Percentiles rank a stretch among this genome's conserved stretches.
phyloP scores from a whole-genome alignment of 177 flowering plant species.

The Telopea speciosissima region DNA sequence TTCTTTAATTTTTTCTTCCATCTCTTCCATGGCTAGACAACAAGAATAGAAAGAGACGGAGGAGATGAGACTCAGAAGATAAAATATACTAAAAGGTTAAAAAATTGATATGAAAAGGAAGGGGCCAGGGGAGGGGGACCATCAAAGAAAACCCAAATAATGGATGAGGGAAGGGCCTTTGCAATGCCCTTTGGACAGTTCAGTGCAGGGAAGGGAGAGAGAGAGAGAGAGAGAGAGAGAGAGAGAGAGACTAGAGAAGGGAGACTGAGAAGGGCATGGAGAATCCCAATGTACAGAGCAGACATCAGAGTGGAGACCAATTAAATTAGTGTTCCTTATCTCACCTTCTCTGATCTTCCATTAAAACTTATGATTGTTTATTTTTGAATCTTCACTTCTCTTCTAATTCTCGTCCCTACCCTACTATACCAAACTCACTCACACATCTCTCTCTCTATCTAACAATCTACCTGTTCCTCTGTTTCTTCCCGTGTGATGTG shows the following conservation, averaged over 20 bases:
- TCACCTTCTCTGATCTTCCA: constrained; percentile 7
- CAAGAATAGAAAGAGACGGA: constrained; percentile 15
- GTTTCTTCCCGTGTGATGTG: not conserved
- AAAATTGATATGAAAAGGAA: not conserved
- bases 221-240: too few species aligned
- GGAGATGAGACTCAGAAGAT: not conserved
- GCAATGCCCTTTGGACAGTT: constrained; percentile 21
- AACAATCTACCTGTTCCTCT: not conserved
- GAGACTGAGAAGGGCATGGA: constrained; percentile 16
- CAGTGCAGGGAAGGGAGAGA: constrained; percentile 11
- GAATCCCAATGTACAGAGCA: constrained; percentile 50
- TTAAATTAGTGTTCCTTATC: constrained; percentile 11
- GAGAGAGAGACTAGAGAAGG: too few species aligned
- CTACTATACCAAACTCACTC: too few species aligned
- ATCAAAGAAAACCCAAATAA: constrained; percentile 25
- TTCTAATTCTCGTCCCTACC: not conserved
- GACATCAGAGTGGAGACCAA: constrained; percentile 9
- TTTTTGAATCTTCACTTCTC: constrained; percentile 6
- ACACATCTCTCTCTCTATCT: too few species aligned
- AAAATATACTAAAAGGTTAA: not conserved
- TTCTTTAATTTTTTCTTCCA: constrained; percentile 4
- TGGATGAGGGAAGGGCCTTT: constrained; percentile 15
- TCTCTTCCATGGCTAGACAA: constrained; percentile 15
- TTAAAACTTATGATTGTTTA: constrained; percentile 4
- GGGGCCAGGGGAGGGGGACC: constrained; percentile 5